Evolutionary conservation across 2,329 filamentous ascomycete genomes (phyloP).

Genomic region (Colletotrichum sp.): DNA sequence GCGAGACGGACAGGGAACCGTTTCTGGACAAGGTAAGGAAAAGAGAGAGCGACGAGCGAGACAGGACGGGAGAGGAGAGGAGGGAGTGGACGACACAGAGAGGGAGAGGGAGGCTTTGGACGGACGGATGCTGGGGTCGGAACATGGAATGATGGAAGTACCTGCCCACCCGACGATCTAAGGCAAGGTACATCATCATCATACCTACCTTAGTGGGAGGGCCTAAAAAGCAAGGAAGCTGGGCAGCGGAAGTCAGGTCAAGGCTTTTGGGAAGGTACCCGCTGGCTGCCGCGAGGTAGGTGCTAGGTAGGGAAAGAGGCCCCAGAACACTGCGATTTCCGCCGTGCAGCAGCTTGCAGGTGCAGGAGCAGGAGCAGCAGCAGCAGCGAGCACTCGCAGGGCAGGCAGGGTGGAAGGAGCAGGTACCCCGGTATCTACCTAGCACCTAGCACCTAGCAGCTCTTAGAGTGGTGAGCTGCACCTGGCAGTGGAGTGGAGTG

Average conservation of each 20-base stretch:
- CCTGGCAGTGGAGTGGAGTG: background rate
- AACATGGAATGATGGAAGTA: background rate
- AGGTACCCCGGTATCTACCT: background rate
- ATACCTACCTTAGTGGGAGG: background rate
- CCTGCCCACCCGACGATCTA: background rate
- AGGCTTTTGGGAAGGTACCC: background rate
- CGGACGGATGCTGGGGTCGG: background rate
- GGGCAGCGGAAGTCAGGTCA: background rate
- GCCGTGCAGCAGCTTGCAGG: background rate
- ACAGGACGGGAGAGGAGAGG: background rate
- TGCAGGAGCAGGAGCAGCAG: background rate
- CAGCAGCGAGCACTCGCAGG: background rate
- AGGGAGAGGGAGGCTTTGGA: background rate
- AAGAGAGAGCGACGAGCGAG: background rate
- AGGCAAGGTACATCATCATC: background rate
- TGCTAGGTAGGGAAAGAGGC: background rate
- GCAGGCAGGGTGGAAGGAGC: background rate
- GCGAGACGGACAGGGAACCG: background rate
- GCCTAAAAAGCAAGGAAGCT: background rate
- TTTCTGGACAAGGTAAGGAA: background rate
- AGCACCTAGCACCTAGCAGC: background rate
- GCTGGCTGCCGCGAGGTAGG: background rate
- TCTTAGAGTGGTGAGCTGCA: background rate
- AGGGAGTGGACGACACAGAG: background rate
- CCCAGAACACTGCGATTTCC: background rate